Conservation (phyloP, 805 yeast species). For the Wickerhamomyces bisporus region DNA sequence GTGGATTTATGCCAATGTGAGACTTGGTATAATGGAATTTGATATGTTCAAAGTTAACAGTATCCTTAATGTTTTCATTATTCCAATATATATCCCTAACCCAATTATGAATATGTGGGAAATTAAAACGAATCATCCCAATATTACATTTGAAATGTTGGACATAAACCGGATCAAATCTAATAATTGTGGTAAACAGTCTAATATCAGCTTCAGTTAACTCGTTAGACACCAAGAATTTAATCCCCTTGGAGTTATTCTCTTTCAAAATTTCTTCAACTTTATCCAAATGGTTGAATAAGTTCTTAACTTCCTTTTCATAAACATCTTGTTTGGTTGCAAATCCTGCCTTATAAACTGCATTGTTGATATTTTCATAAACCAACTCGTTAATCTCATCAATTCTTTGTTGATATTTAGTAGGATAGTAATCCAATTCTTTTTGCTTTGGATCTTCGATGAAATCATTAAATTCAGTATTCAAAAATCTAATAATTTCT, state of each 20-base stretch:
- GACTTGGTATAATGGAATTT: slow-evolving; percentile 87
- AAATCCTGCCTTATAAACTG: slow-evolving; percentile 91
- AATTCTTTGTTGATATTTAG: slow-evolving; percentile 45
- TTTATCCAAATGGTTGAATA: slow-evolving; percentile 65
- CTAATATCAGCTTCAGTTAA: slow-evolving; percentile 91
- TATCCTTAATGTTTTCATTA: slow-evolving; percentile 61
- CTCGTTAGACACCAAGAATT: slow-evolving; percentile 53
- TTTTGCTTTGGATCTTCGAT: slow-evolving; percentile 42
- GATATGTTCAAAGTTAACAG: slow-evolving; percentile 87
- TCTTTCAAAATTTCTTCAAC: slow-evolving; percentile 56
- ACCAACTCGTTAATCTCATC: slow-evolving; percentile 80
- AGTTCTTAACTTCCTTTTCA: slow-evolving; percentile 55
- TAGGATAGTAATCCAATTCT: slow-evolving; percentile 59
- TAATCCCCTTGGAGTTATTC: slow-evolving; percentile 27
- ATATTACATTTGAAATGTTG: slow-evolving; percentile 95
- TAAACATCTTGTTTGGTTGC: slow-evolving; percentile 81
- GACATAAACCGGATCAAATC: slow-evolving; percentile 91
- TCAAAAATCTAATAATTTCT: slow-evolving; percentile 82
- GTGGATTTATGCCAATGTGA: slow-evolving; percentile 75
- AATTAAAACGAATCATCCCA: slow-evolving; percentile 71
- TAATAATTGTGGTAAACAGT: slow-evolving; percentile 76
- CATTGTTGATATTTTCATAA: slow-evolving; percentile 82
- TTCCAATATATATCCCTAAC: slow-evolving; percentile 79
- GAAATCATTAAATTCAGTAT: slow-evolving; percentile 64
- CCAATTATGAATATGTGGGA: slow-evolving; percentile 78